Conservation (phyloP, 2,329 filamentous ascomycete species). For the Fusarium bulbicola region DNA sequence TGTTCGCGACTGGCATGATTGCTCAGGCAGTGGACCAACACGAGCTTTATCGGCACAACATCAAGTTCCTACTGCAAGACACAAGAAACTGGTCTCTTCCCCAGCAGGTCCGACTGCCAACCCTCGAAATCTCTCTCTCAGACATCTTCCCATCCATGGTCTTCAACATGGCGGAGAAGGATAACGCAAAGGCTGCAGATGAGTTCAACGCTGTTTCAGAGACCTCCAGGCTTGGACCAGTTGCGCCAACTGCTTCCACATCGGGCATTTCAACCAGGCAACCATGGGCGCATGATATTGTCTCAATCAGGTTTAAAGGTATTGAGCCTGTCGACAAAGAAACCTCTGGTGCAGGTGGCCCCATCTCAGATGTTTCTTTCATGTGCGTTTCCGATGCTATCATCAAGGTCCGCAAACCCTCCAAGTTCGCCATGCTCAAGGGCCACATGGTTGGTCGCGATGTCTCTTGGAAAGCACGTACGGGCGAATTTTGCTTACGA, state of each 20-base stretch:
- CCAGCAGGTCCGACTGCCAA: constrained; percentile 57
- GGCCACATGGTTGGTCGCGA: constrained; percentile 64
- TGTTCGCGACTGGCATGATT: constrained; percentile 62
- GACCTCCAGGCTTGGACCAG: constrained; percentile 34
- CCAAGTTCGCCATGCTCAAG: constrained; percentile 64
- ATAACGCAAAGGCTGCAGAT: constrained; percentile 2
- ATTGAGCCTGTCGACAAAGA: constrained; percentile 45
- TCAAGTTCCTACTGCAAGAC: constrained; percentile 51
- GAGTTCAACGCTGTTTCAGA: constrained; percentile 9
- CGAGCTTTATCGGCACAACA: constrained; percentile 56
- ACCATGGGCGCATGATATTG: constrained; percentile 67
- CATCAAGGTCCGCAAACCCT: constrained; percentile 62
- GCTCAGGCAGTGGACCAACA: constrained; percentile 59
- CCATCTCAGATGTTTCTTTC: constrained; percentile 37
- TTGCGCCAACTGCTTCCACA: constrained; percentile 34
- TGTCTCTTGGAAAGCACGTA: constrained; percentile 67
- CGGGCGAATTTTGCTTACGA: constrained; percentile 70
- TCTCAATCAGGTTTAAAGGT: constrained; percentile 66
- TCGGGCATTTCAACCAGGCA: constrained; percentile 40
- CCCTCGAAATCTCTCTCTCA: constrained; percentile 59
- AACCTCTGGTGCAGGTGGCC: constrained; percentile 15
- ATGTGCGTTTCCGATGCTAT: constrained; percentile 61
- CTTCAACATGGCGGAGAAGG: constrained; percentile 34
- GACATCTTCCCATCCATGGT: constrained; percentile 54
- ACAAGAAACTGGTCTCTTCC: constrained; percentile 52